Base-by-base conservation (phyloP, 1,284 basidiomycete genomes). In the Moesziomyces sp. region DNA sequence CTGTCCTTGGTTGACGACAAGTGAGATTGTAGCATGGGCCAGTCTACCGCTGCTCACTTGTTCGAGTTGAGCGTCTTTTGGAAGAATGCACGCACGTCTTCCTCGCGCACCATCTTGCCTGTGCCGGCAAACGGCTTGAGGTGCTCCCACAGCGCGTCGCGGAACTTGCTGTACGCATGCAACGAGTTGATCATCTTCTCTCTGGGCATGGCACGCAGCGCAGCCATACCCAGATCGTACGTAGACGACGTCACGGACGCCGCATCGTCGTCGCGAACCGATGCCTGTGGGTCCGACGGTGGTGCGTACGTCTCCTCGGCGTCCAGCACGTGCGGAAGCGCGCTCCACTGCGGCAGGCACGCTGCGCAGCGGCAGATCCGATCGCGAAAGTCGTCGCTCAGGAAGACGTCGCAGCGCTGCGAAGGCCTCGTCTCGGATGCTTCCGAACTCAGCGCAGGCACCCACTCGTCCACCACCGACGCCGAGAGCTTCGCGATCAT, bases 281-380 rank as follows among this genome's bases (percentile, higher is more conserved):
- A 75, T 6, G 58, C 64, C 3, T 72, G 65, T 7, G 62, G 71
- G 30, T 72, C 59, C 14, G 55, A 68, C 0, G 84, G 82, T 38
- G 85, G 84, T 3, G 82, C 81, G 52, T 84, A 85, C 5, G 82
- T 80, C 42, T 81, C 79, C 56, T 85, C 85, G 34, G 85, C 84
- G 7, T 82, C 79, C 35, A 84, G 60, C 0, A 86, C 66, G 47
- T 78, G 85, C 0, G 85, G 80, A 2, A 85, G 77, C 11, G 61
- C 21, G 18, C 46, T 35, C 73, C 77, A 77, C 38, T 48, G 45
- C 11, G 55, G 18, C 4, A 54, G 71, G 40, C 74, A 85, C 56
- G 49, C 40, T 6, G 52, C 14, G 58, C 85, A 86, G 6, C 81
- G 73, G 64, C 85, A 86, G 58, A 85, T 81, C 3, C 79, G 57